Evolutionary conservation across 495 filamentous ascomycete genomes (phyloP), one percentile per base, ranked within the genome.

Genomic region (Talaromyces wortmannii): DNA sequence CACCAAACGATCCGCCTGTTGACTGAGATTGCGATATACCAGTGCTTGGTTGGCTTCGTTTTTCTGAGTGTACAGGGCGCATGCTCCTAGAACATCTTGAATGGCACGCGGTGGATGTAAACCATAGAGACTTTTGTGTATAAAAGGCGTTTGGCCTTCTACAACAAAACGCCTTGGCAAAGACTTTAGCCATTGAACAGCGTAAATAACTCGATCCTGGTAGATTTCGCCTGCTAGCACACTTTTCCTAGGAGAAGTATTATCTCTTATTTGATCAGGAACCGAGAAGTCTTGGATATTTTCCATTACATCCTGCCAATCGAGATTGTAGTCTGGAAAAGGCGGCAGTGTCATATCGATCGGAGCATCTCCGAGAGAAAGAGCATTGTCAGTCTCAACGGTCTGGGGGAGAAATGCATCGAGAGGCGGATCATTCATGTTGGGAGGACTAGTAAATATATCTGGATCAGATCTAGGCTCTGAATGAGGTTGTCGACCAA

Each of bases 11-110:
- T 16, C n/a, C 23, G 16, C 46, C 6, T 43, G 57, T 55, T 11
- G 8, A 29, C 57, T 58, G 8, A 62, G 7, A 16, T 57, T 51
- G 11, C 60, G 55, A 6, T 60, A 48, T 1, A 57, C 16, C 31
- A 60, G 43, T 50, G 55, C 47, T 31, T 57, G 53, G 4, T 57
- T 62, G 8, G 55, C 43, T 40, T 40, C 5, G 17, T 44, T 55
- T 31, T 55, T 62, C 7, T 52, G 54, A 5, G 42, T 49, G 49
- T 62, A 62, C 0, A 58, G 46, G 16, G 60, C 42, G 2, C 50
- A 55, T 4, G 53, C 52, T 10, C 55, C 32, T 23, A 62, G 52
- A 1, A 54, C 60, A 48, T 62, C 60, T 50, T 59, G 51, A 2
- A 60, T 62, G 0, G 60, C 51, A 15, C 51, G 36, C 3, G 57